Base-by-base conservation (phyloP, 1,139 yeast genomes). In the Chernovozyma aurita region DNA sequence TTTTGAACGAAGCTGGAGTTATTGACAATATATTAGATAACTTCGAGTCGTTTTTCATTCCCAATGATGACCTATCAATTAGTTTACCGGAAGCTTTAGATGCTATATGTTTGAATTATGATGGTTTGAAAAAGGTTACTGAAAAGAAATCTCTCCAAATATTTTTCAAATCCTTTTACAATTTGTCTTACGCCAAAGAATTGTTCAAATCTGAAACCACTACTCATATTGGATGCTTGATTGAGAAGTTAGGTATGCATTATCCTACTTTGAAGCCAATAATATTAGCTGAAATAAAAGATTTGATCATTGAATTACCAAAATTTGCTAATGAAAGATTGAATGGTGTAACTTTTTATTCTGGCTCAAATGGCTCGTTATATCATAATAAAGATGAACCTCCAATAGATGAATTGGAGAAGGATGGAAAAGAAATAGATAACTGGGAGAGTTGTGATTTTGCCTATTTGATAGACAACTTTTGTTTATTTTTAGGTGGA, bases 241-340 rank as follows among this genome's bases (percentile, higher is more conserved):
- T 88, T 48, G 96, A 90, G 52, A 95, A 86, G 46, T 63, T 90
- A 35, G 81, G 87, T 6, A 73, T 96, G 48, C 97, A 90, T 53
- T 86, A 86, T 49, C 82, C 95, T 1, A 74, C 73, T 1, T 65
- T 88, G 40, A 79, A 85, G 37, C 80, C 84, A 0, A 52, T 62
- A 0, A 77, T 90, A 26, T 60, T 78, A 36, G 57, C 65, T 4
- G 76, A 78, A 37, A 64, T 82, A 24, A 61, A 70, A 9, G 50
- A 55, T 2, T 48, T 84, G 21, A 63, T 85, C 1, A 58, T 67
- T 18, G 61, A 61, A 12, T 55, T 82, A 5, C 78, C 84, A 0
- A 43, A 40, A 0, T 45, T 54, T 8, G 70, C 71, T 1, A 52
- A 57, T 18, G 47, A 51, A 2, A 43, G 53, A 3, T 61, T 78